phyloP scores from a whole-genome alignment of 345 rosid species.

The Heritiera fomes region DNA sequence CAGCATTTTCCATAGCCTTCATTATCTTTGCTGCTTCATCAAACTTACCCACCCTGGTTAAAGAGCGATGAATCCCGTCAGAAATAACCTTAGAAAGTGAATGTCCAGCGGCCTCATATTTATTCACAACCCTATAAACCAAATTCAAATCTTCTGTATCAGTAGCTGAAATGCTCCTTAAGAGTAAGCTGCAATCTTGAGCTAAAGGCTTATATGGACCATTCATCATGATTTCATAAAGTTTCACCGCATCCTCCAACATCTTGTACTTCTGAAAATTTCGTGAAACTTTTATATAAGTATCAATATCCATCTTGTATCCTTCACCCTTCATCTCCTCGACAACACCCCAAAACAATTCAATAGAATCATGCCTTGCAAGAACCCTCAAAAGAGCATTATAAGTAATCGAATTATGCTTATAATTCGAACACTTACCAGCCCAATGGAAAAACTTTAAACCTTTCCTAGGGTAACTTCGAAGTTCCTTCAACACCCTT shows the following conservation, averaged over 20 bases:
- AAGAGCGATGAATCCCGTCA: slow-evolving; percentile 79
- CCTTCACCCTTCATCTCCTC: slow-evolving; percentile 69
- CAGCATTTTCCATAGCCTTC: slow-evolving; percentile 64
- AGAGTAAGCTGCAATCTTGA: slow-evolving; percentile 63
- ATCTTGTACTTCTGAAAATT: slow-evolving; percentile 70
- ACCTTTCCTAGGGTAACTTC: slow-evolving; percentile 54
- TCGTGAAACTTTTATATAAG: slow-evolving; percentile 73
- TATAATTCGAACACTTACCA: slow-evolving; percentile 36
- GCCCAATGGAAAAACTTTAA: slow-evolving; percentile 57
- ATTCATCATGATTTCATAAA: slow-evolving; percentile 89
- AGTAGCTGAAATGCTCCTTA: slow-evolving; percentile 53
- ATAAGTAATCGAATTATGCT: slow-evolving; percentile 53
- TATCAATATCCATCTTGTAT: slow-evolving; percentile 63
- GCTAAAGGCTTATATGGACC: slow-evolving; percentile 71
- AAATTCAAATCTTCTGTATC: slow-evolving; percentile 54
- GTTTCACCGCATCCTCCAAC: slow-evolving; percentile 72
- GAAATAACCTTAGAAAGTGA: slow-evolving; percentile 67
- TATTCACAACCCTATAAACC: slow-evolving; percentile 62
- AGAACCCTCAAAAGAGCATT: slow-evolving; percentile 65
- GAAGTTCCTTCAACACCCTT: slow-evolving; percentile 65
- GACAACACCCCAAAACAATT: slow-evolving; percentile 67
- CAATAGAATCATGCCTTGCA: slow-evolving; percentile 54
- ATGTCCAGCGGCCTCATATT: slow-evolving; percentile 54
- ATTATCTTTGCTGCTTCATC: slow-evolving; percentile 65
- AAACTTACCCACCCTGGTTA: slow-evolving; percentile 59